Base-by-base conservation (phyloP, 768 basidiomycete genomes). In the Tulasnella calospora region DNA sequence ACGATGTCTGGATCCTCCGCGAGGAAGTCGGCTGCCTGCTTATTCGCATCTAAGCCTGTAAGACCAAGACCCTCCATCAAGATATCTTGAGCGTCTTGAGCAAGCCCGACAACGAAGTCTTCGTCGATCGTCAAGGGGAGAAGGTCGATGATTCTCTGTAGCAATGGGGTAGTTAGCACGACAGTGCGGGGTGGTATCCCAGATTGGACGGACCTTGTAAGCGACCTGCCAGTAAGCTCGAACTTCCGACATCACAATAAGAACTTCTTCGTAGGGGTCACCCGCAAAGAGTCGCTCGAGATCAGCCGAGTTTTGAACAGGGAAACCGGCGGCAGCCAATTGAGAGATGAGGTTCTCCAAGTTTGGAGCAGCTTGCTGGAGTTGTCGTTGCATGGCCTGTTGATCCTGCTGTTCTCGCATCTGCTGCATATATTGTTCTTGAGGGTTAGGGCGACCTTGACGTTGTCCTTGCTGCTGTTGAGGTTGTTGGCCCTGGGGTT, bases 181-280 rank as follows among this genome's bases (percentile, higher is more conserved):
- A 7, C n/a, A 15, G 8, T 51, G 7, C 7, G 13, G 12, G n/a
- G 47, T 10, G 15, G 38, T 38, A n/a, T 12, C 23, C 23, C 8
- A 4, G 30, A 21, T 69, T n/a, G 44, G 17, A 77, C 83, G 27
- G 78, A 89, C 89, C 85, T 88, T 88, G 83, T 85, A 87, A 9
- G 89, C 86, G 0, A 90, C 85, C 51, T 88, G 86, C 81, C 88
- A 90, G 79, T 89, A 91, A 6, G 88, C 89, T 0, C 86, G 85
- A 0, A 90, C 88, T 23, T 87, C 86, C 0, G 89, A 88, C 87
- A 89, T 89, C 8, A 90, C 85, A 2, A 81, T 79, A 19, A 90
- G 77, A 73, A 89, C 90, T 19, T 87, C 85, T 51, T 85, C 83
- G 79, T 83, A 88, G 70, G 84, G 81, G 80, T 87, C 85, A 10